Base-by-base conservation (phyloP, 2,329 filamentous ascomycete genomes). In the Xylaria digitata region DNA sequence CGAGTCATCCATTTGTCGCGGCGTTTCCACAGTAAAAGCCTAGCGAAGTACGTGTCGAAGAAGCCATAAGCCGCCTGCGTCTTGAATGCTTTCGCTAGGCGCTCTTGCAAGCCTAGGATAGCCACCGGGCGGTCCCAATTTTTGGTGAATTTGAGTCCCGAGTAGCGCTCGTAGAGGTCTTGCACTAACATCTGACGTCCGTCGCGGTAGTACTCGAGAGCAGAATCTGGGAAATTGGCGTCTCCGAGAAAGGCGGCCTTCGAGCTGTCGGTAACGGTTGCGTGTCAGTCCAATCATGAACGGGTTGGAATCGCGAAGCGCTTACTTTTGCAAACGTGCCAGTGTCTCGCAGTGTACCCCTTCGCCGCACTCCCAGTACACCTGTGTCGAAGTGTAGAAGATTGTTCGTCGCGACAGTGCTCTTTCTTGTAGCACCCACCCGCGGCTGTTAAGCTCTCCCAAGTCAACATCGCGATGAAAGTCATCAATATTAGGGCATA, bases 321-420 rank as follows among this genome's bases (percentile, higher is more conserved):
- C 71, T 60, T 61, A 72, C 69, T 72, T 72, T 2, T 63, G 13
- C 6, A 71, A 37, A 26, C 37, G 55, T 1, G 69, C 56, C 0
- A 73, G 58, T 13, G 72, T 72, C 30, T 73, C 68, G 48, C 69
- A 70, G 1, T 61, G 71, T 2, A 71, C 60, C 1, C 68, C 67
- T 6, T 61, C 19, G 1, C 71, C 71, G 42, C 71, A 72, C 50
- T 72, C 70, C 70, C 60, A 67, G 48, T 73, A 72, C 5, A 70
- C 53, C 15, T 72, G 70, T 1, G 58, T 69, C 21, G 57, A 52
- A 2, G 67, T 69, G 46, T 67, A 71, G 43, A 70, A 65, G 21
- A 73, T 72, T 1, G 71, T 54, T 3, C 71, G 62, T 5, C 69
- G 58, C 1, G 69, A 70, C 1, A 73, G 62, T 5, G 58, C 71